phyloP scores from a whole-genome alignment of 345 rosid species.

The Syzygium oleosum region DNA sequence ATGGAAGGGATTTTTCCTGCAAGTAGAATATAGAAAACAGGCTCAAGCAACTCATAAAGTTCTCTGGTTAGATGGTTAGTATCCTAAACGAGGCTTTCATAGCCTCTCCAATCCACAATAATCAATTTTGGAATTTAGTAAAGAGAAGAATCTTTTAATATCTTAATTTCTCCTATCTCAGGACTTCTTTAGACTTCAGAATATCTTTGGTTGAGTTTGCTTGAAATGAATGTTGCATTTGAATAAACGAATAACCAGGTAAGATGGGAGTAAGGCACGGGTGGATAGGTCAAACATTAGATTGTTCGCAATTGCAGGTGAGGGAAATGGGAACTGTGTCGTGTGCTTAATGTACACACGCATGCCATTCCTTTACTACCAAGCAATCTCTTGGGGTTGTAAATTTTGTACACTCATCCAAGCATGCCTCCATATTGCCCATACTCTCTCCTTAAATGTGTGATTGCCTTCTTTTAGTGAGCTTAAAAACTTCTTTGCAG shows the following conservation, averaged over 20 bases:
- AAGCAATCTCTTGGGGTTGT: neutral
- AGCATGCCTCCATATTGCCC: neutral
- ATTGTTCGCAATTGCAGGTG: neutral
- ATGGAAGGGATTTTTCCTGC: neutral
- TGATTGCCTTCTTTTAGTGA: neutral
- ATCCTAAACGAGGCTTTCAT: neutral
- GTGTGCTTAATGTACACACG: neutral
- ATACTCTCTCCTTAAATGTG: neutral
- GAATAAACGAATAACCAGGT: neutral
- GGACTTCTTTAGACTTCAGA: neutral
- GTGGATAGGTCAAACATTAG: neutral
- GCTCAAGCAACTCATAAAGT: neutral
- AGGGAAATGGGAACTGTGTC: neutral
- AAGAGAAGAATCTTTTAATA: neutral
- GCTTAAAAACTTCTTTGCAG: neutral
- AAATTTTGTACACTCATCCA: neutral
- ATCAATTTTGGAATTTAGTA: neutral
- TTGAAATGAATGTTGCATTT: neutral
- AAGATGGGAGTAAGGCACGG: neutral
- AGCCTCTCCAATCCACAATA: neutral
- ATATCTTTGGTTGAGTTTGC: neutral
- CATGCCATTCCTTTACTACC: neutral
- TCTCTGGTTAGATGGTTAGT: neutral
- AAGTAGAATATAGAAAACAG: neutral
- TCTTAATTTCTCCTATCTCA: neutral